A percentile compares a stretch with the other conserved stretches of the same genome.
phyloP scores from a whole-genome alignment of 352 stramenopile species.

The Phytopythium litorale region DNA sequence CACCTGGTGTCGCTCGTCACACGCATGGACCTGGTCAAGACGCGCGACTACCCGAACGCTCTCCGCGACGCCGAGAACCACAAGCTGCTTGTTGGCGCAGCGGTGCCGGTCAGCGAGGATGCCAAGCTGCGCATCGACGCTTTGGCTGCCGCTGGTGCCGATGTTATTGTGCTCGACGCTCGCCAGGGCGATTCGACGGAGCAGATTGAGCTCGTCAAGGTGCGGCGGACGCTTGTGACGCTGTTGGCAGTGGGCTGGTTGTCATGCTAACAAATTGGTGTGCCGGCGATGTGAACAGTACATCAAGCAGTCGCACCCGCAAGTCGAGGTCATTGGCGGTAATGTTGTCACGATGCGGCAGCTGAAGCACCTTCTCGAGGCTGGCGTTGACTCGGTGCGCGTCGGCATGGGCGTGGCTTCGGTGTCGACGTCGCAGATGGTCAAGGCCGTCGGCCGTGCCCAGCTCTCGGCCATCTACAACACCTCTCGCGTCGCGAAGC shows the following conservation, averaged over 20 bases:
- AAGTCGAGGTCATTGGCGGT: conserved; percentile 95
- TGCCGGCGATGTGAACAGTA: conserved; percentile 19
- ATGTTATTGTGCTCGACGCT: conserved; percentile 98
- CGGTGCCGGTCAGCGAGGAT: conserved; percentile 94
- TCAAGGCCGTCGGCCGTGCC: conserved; percentile 96
- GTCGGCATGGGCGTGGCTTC: conserved; percentile 99
- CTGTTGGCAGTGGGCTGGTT: not conserved
- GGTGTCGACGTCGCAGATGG: conserved; percentile 99
- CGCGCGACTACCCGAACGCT: conserved; percentile 93
- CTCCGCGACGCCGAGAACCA: conserved; percentile 92
- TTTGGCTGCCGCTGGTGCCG: conserved; percentile 91
- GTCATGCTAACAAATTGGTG: not conserved
- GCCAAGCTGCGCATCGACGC: conserved; percentile 87
- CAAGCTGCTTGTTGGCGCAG: conserved; percentile 94
- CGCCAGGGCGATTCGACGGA: conserved; percentile 96
- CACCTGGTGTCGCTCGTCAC: conserved; percentile 97
- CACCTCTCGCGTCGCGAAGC: conserved; percentile 89
- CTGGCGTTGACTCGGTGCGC: conserved; percentile 96
- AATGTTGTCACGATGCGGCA: conserved; percentile 98
- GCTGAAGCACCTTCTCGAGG: conserved; percentile 95
- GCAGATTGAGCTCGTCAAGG: conserved; percentile 66
- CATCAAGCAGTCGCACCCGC: conserved; percentile 92
- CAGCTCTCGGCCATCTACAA: conserved; percentile 99
- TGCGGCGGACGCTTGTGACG: not conserved
- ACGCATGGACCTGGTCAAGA: conserved; percentile 95